phyloP scores from a whole-genome alignment of 1,139 yeast species.

The Eremothecium gossypii region DNA sequence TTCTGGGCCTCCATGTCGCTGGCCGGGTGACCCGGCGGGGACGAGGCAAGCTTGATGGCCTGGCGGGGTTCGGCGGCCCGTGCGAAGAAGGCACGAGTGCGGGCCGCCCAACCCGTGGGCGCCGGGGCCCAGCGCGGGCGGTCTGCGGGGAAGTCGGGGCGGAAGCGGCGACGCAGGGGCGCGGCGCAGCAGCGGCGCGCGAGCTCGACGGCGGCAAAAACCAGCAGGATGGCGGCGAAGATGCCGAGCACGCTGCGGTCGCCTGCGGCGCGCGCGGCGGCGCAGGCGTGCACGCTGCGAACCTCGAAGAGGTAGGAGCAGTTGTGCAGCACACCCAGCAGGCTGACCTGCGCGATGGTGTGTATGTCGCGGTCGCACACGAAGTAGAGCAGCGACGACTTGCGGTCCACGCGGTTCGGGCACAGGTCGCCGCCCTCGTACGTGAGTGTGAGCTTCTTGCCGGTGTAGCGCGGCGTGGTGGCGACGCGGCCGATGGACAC shows the following conservation, averaged over 20 bases:
- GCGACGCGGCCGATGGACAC: slow-evolving; percentile 61
- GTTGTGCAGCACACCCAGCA: slow-evolving; percentile 61
- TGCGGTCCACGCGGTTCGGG: slow-evolving; percentile 40
- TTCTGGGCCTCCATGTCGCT: slow-evolving; percentile 29
- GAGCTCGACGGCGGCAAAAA: slow-evolving; percentile 32
- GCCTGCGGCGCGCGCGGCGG: slow-evolving; percentile 50
- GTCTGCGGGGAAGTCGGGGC: slow-evolving; percentile 2
- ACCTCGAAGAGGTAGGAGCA: slow-evolving; percentile 83
- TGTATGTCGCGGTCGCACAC: slow-evolving; percentile 72
- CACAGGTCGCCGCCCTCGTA: slow-evolving; percentile 71
- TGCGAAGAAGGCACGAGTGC: slow-evolving; percentile 8
- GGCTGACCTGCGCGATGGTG: slow-evolving; percentile 58
- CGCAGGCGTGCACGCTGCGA: slow-evolving; percentile 80
- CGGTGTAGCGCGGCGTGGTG: slow-evolving; percentile 56
- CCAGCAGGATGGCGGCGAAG: slow-evolving; percentile 28
- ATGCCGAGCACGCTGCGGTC: slow-evolving; percentile 29
- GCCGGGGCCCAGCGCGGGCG: slow-evolving; percentile 19
- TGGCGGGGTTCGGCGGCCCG: slow-evolving; percentile 5
- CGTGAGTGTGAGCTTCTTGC: slow-evolving; percentile 60
- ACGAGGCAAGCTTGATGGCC: slow-evolving; percentile 9
- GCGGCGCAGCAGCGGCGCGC: slow-evolving; percentile 27
- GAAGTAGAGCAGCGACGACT: slow-evolving; percentile 62
- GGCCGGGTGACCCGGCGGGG: slow-evolving; percentile 9
- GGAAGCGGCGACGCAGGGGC: slow-evolving; percentile 8
- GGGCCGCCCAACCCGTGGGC: slow-evolving; percentile 15